Percentiles rank a stretch among this genome's conserved stretches.
Evolutionary conservation across 352 stramenopile species (phyloP).

Genomic region (Globisporangium apiculatum): DNA sequence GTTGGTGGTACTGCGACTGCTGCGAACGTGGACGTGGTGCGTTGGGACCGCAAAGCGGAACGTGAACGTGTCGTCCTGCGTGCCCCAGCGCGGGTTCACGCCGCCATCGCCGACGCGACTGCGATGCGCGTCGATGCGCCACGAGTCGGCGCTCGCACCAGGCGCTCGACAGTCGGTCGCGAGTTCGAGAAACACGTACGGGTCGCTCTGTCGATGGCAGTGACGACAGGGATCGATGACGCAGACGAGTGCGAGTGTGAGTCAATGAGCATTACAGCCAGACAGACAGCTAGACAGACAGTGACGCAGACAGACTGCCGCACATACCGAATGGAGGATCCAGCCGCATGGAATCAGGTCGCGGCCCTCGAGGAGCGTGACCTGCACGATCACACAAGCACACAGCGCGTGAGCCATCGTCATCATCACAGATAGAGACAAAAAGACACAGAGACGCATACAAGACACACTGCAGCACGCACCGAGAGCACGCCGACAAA

Average conservation of each 20-base stretch:
- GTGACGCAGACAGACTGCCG: no score
- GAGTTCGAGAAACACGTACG: conserved; percentile 74
- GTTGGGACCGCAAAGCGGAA: conserved; percentile 78
- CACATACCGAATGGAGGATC: conserved; percentile 44
- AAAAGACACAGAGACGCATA: neutral
- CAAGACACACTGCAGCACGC: neutral
- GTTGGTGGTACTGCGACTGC: neutral
- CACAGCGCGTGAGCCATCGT: neutral
- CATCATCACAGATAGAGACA: no score
- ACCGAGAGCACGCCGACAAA: conserved; percentile 67
- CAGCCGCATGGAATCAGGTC: conserved; percentile 68
- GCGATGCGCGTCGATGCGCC: conserved; percentile 70
- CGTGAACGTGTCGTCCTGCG: conserved; percentile 42
- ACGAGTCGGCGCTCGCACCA: conserved; percentile 44
- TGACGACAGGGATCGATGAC: conserved; percentile 1
- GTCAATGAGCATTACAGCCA: neutral
- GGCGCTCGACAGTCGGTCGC: conserved; percentile 20
- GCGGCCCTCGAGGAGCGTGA: conserved; percentile 59
- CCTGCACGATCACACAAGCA: conserved; percentile 10
- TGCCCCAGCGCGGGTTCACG: conserved; percentile 48
- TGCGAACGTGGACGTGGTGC: conserved; percentile 39
- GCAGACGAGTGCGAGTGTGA: neutral
- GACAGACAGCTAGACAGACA: neutral
- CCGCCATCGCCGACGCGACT: conserved; percentile 44
- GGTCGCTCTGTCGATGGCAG: conserved; percentile 34